These are phyloP conservation scores for Closterium sp. DNA, from an alignment of 139 green algal genomes.

Conservation along the genomic window DNA sequence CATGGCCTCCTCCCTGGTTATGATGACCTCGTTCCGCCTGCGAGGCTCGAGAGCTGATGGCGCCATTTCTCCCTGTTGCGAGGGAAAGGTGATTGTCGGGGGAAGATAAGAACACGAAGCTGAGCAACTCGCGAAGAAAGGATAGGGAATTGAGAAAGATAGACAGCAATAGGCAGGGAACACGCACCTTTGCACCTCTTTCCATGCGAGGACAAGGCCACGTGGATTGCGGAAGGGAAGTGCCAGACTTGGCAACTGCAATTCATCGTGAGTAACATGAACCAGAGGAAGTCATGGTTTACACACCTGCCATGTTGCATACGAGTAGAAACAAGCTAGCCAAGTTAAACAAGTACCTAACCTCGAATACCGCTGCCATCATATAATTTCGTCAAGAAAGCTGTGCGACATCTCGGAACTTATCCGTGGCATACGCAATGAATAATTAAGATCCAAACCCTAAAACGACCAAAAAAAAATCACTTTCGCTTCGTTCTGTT, in stretches of 20 bases:
- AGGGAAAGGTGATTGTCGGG: too few species aligned
- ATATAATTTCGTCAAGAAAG: neutral
- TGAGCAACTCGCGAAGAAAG: too few species aligned
- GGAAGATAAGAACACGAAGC: too few species aligned
- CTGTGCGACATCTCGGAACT: neutral
- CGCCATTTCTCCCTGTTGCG: conserved; percentile 4
- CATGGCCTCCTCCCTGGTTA: conserved; percentile 25
- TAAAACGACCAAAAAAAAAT: too few species aligned
- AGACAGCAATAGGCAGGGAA: neutral
- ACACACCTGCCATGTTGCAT: neutral
- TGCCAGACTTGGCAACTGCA: neutral
- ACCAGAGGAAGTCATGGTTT: neutral
- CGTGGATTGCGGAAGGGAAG: neutral
- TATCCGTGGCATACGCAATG: neutral
- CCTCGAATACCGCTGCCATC: neutral
- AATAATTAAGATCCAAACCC: neutral
- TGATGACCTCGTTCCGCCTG: conserved; percentile 29
- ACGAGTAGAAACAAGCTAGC: neutral
- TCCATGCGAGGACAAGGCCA: neutral
- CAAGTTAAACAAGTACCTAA: neutral
- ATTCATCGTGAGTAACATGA: neutral
- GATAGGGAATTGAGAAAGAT: too few species aligned
- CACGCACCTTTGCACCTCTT: neutral
- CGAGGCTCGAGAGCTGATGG: conserved; percentile 14
- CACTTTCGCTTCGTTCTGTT: neutral